A percentile compares a stretch with the other conserved stretches of the same genome.
phyloP scores from a whole-genome alignment of 257 asterid species.

The Penstemon newberryi region DNA sequence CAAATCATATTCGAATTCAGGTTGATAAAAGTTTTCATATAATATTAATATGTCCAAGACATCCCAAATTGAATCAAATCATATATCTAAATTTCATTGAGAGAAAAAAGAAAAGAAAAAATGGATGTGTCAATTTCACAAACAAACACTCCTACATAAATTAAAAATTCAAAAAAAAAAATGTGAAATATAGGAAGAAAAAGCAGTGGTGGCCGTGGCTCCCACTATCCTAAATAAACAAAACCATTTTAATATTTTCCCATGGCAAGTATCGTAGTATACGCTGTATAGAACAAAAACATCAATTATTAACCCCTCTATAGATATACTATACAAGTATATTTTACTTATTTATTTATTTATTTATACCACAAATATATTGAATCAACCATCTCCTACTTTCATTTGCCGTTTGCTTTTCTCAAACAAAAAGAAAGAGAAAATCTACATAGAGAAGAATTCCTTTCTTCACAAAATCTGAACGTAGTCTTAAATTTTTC shows the following conservation, averaged over 20 bases:
- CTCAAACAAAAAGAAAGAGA: conserved; percentile 11
- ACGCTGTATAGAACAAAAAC: background rate
- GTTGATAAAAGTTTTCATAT: no score
- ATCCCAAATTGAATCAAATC: no score
- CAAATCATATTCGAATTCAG: no score
- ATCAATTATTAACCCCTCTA: conserved; percentile 26
- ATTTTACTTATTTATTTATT: background rate
- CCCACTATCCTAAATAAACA: background rate
- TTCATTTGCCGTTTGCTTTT: background rate
- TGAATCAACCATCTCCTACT: conserved; percentile 14
- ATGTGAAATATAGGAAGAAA: background rate
- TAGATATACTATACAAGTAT: background rate
- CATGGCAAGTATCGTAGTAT: conserved; percentile 22
- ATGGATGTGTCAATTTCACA: no score
- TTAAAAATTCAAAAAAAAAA: background rate
- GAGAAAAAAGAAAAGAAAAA: background rate
- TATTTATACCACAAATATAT: background rate
- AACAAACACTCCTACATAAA: no score
- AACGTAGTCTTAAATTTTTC: background rate
- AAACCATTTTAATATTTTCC: background rate
- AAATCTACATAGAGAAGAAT: conserved; percentile 21
- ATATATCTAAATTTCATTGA: background rate
- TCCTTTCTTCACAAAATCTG: background rate
- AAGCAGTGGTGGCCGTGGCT: background rate
- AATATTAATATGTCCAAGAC: no score